Percentiles rank a stretch among this genome's conserved stretches.
Conservation (phyloP, 1,139 yeast genomes). For the Pneumocystis wakefieldiae region DNA sequence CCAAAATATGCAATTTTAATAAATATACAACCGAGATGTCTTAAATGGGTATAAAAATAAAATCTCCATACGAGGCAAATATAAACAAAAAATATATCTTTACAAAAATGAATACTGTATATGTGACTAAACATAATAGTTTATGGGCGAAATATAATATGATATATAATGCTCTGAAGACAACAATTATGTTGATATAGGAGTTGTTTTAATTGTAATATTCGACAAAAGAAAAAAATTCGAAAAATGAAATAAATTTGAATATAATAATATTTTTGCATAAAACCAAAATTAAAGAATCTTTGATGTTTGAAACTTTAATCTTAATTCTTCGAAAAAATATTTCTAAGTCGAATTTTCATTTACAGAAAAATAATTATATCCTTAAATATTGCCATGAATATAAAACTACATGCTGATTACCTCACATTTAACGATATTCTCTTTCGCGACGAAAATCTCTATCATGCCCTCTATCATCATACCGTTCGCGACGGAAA, state of each 20-base stretch:
- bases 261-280: not conserved
- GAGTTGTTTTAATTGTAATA: not conserved
- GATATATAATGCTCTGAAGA: not conserved
- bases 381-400: not conserved
- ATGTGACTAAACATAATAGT: not conserved
- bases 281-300: not conserved
- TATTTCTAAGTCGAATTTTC: not conserved
- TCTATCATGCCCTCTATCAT: not conserved
- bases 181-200: not conserved
- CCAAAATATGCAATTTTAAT: not conserved
- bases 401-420: not conserved
- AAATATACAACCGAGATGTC: not conserved
- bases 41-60: not conserved
- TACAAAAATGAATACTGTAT: not conserved
- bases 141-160: not conserved
- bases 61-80: not conserved
- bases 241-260: not conserved
- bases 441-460: not conserved
- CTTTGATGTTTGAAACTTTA: not conserved
- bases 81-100: not conserved
- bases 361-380: not conserved
- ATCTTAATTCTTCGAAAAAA: not conserved
- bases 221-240: not conserved
- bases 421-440: not conserved
- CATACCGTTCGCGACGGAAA: constrained; percentile 16